These are phyloP conservation scores for Rhynchospora pubera DNA, from an alignment of 176 grass and related monocot species.

Conservation along the genomic window DNA sequence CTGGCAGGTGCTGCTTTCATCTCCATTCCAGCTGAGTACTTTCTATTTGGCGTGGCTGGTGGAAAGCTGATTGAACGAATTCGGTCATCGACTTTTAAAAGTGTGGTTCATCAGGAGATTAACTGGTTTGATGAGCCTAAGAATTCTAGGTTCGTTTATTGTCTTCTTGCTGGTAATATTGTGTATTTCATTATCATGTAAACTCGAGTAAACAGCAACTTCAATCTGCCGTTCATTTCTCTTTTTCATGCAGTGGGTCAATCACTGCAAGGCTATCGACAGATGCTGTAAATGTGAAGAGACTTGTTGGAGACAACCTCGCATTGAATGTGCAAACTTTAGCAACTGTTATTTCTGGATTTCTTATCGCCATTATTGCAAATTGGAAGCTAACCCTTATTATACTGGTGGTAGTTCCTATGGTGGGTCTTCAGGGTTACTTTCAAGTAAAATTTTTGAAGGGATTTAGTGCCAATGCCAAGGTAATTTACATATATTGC, in stretches of 20 bases:
- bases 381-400: slow-evolving; percentile 74
- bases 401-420: slow-evolving; percentile 55
- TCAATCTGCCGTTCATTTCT: slow-evolving; percentile 18
- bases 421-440: slow-evolving; percentile 55
- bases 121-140: slow-evolving; percentile 79
- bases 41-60: slow-evolving; percentile 66
- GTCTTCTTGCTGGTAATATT: neutral
- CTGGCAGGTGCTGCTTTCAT: slow-evolving; percentile 31
- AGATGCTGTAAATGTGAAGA: slow-evolving; percentile 67
- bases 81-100: slow-evolving; percentile 46
- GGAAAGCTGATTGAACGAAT: slow-evolving; percentile 73
- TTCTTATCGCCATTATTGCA: slow-evolving; percentile 55
- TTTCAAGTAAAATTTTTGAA: slow-evolving; percentile 58
- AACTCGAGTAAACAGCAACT: neutral
- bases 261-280: slow-evolving; percentile 66
- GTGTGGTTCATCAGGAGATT: slow-evolving; percentile 65
- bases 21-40: slow-evolving; percentile 45
- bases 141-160: slow-evolving; percentile 53
- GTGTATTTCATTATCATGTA: neutral
- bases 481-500: slow-evolving; percentile 29
- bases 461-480: slow-evolving; percentile 58
- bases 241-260: slow-evolving; percentile 40
- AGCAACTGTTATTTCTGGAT: slow-evolving; percentile 48
- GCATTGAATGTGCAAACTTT: slow-evolving; percentile 58
- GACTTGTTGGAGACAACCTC: slow-evolving; percentile 67